Conservation (phyloP, 257 asterid genomes). For the Leptodermis oblonga region DNA sequence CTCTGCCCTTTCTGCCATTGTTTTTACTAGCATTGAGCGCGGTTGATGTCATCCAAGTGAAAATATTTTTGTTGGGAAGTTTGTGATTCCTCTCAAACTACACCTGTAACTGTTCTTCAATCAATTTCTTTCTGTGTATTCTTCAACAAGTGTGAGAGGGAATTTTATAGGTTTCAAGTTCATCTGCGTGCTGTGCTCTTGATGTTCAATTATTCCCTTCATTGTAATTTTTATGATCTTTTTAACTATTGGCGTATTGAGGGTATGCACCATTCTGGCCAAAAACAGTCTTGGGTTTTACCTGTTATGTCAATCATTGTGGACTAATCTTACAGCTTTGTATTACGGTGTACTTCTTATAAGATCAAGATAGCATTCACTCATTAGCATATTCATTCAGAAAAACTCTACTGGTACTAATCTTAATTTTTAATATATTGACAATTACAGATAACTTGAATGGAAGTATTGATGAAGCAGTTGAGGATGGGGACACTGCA, state of each 20-base stretch:
- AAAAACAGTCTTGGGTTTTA: not conserved
- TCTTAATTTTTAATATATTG: not conserved
- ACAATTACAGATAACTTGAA: slow-evolving; percentile 46
- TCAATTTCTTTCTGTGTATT: not conserved
- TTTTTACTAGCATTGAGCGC: not conserved
- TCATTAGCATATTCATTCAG: not conserved
- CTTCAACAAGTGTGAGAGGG: not conserved
- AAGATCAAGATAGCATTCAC: not conserved
- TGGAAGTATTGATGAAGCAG: slow-evolving; percentile 72
- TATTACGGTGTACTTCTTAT: not conserved
- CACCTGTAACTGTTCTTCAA: not conserved
- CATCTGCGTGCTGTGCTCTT: too few species aligned
- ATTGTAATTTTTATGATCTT: too few species aligned
- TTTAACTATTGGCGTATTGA: not conserved
- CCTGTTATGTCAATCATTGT: not conserved
- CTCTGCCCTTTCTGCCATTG: not conserved
- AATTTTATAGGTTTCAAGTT: not conserved
- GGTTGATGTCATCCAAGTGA: not conserved
- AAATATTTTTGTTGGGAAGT: not conserved
- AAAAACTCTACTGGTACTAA: not conserved
- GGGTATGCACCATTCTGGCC: not conserved
- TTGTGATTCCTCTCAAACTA: not conserved
- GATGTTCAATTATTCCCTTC: not conserved
- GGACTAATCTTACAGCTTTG: not conserved
- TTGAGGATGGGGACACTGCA: slow-evolving; percentile 93